Evolutionary conservation across 2,329 filamentous ascomycete species (phyloP), one percentile per base, ranked within the genome.

Genomic region (Aureobasidium sp.): DNA sequence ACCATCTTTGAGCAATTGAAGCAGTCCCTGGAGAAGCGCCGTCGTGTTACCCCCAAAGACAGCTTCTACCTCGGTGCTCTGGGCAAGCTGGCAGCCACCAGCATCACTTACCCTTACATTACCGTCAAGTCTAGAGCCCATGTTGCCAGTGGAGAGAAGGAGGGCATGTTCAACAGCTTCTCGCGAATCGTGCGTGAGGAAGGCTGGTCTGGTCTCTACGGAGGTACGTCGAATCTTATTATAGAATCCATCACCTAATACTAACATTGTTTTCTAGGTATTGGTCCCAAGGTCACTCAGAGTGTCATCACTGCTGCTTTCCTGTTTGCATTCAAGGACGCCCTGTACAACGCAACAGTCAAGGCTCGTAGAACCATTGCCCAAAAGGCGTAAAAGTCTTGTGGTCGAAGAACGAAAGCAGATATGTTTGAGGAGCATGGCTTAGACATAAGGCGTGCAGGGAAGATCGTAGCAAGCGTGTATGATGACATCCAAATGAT

Each of bases 1-100:
- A 99, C 94, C 17, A 88, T 99, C 60, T 99, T 97, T 69, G 94
- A 99, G 81, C 93, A 99, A 79, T 79, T 97, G 78, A 97, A 96
- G 84, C 96, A 97, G 73, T 69, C 81, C 27, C 77, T 96, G 60
- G 93, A 96, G 82, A 88, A 83, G 73, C 81, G 82, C 72, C 79
- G 80, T 54, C 85, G 87, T 67, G 83, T 97, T 61, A 95, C 90
- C 0, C 90, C 93, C 1, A 87, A 84, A 60, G 84, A 95, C 66
- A 91, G 90, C 53, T 99, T 99, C 74, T 84, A 94, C 70, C 81
- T 99, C 2, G 94, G 94, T 64, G 94, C 94, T 1, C 72, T 97
- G 33, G 92, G 94, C 74, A 99, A 99, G 82, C 81, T 99, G 65
- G 86, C 96, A 63, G 94, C 94, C 25, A 99, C 94, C 2, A 85